phyloP scores from a whole-genome alignment of 78 protist genomes.

The Planoprotostelium fungivorum region DNA sequence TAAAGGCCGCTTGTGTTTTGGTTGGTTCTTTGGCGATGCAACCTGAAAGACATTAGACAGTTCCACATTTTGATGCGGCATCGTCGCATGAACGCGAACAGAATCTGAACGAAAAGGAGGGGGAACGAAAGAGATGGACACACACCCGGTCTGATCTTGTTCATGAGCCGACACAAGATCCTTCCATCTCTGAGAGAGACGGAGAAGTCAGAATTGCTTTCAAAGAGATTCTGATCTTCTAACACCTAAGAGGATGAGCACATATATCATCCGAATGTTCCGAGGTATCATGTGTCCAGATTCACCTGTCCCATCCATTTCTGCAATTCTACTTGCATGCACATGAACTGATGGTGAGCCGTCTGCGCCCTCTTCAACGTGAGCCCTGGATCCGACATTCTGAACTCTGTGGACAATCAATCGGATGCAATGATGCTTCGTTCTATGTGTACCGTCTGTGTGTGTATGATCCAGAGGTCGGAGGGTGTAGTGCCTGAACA shows the following conservation, averaged over 20 bases:
- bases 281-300: neutral
- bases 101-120: no score
- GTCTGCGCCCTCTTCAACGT: neutral
- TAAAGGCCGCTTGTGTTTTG: neutral
- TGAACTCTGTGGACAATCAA: no score
- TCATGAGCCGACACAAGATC: neutral
- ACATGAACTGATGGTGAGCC: neutral
- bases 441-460: no score
- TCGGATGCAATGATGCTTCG: no score
- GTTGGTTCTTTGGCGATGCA: neutral
- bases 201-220: neutral
- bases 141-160: neutral
- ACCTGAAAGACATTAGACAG: neutral
- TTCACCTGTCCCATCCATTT: neutral
- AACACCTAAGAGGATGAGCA: neutral
- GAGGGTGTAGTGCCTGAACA: no score
- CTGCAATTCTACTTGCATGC: neutral
- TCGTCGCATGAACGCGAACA: no score
- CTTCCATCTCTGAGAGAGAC: neutral
- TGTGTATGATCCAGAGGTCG: no score
- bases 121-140: no score
- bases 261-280: neutral
- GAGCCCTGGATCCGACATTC: no score
- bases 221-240: neutral
- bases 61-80: neutral